Conservation (phyloP, 176 grass and related monocot species). For the Hsuehochloa calcarea region DNA sequence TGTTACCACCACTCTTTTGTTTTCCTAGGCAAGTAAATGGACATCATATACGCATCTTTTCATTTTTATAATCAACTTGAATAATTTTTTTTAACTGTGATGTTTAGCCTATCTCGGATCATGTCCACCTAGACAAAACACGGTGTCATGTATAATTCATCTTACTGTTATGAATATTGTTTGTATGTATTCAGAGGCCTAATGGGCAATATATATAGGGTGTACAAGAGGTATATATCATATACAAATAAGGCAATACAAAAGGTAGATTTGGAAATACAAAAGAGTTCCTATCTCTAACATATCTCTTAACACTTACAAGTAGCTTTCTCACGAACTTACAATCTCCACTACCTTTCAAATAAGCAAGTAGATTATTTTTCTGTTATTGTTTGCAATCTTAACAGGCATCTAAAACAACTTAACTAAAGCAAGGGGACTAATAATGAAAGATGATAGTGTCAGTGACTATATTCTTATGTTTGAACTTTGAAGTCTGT, state of each 20-base stretch:
- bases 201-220: no score
- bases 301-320: no score
- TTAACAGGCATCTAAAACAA: slow-evolving; percentile 1
- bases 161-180: no score
- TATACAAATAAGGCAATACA: no score
- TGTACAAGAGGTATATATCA: no score
- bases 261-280: no score
- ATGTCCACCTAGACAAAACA: background rate
- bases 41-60: background rate
- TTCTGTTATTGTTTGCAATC: background rate
- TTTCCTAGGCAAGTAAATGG: background rate
- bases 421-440: slow-evolving; percentile 1
- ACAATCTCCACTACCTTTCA: background rate
- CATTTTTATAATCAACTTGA: background rate
- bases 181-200: no score
- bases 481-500: background rate
- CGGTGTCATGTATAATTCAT: background rate
- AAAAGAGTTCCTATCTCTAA: no score
- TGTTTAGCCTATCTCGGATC: background rate
- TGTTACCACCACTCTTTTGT: background rate
- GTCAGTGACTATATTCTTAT: background rate
- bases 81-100: background rate
- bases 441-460: background rate
- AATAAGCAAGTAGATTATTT: background rate
- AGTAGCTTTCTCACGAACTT: background rate